A percentile compares a stretch with the other conserved stretches of the same genome.
Conservation (phyloP, 1,139 yeast species). For the Scheffersomyces quercinus region DNA sequence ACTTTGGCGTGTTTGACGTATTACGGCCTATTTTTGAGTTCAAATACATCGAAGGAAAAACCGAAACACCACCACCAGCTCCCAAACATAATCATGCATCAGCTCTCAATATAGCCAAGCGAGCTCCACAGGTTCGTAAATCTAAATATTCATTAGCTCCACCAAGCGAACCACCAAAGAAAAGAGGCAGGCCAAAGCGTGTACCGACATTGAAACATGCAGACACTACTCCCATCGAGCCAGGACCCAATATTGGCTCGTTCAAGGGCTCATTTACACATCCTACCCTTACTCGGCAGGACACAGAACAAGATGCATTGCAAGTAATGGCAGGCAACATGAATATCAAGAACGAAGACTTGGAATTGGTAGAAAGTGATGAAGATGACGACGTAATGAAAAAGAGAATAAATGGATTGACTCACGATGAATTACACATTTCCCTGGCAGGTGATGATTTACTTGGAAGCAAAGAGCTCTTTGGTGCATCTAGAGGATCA, state of each 20-base stretch:
- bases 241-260: slow-evolving; percentile 32
- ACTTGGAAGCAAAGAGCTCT: slow-evolving; percentile 42
- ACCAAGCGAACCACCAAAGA: slow-evolving; percentile 37
- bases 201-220: slow-evolving; percentile 28
- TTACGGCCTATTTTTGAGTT: slow-evolving; percentile 71
- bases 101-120: slow-evolving; percentile 50
- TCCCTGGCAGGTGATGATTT: slow-evolving; percentile 34
- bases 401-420: slow-evolving; percentile 16
- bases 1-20: slow-evolving; percentile 68
- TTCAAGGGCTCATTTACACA: slow-evolving; percentile 19
- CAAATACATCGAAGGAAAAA: slow-evolving; percentile 53
- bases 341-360: slow-evolving; percentile 39
- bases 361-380: slow-evolving; percentile 37
- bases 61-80: slow-evolving; percentile 75
- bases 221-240: slow-evolving; percentile 34
- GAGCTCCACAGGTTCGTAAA: slow-evolving; percentile 19
- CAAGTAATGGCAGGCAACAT: slow-evolving; percentile 36
- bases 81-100: slow-evolving; percentile 81
- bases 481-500: slow-evolving; percentile 45
- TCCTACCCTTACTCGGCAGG: slow-evolving; percentile 38
- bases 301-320: slow-evolving; percentile 45
- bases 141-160: slow-evolving; percentile 12
- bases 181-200: slow-evolving; percentile 52
- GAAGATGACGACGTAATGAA: slow-evolving; percentile 22
- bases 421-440: slow-evolving; percentile 9